Evolutionary conservation across 768 basidiomycete species (phyloP).

Genomic region (Pholiota molesta): DNA sequence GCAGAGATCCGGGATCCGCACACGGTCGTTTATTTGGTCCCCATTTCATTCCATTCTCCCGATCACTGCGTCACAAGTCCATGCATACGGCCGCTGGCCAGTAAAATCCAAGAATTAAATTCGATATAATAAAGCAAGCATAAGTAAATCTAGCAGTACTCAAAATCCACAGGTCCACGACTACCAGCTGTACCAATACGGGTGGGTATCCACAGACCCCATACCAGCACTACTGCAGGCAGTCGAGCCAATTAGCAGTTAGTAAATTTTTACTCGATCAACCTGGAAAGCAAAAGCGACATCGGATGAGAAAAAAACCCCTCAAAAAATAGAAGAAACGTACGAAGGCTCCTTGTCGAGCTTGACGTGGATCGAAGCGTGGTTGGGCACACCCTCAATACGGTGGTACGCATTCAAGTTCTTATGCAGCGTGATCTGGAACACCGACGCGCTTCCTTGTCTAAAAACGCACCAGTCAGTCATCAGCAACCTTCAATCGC

Average conservation of each 20-base stretch:
- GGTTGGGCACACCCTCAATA: conserved; percentile 80
- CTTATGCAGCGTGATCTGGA: conserved; percentile 98
- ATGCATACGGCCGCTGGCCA: too few species aligned
- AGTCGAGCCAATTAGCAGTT: background rate
- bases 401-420: conserved; percentile 97
- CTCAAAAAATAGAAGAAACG: conserved; percentile 16
- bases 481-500: background rate
- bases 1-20: background rate
- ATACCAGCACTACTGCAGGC: too few species aligned
- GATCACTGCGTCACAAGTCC: too few species aligned
- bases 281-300: background rate
- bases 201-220: too few species aligned
- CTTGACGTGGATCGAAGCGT: conserved; percentile 76
- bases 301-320: background rate
- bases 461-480: conserved; percentile 35
- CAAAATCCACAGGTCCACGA: too few species aligned
- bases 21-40: too few species aligned
- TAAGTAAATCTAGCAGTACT: too few species aligned
- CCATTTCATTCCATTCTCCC: too few species aligned
- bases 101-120: too few species aligned
- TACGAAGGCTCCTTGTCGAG: conserved; percentile 55
- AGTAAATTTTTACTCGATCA: conserved; percentile 10
- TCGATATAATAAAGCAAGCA: too few species aligned
- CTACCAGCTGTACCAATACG: too few species aligned
- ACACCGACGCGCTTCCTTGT: conserved; percentile 90